Conservation (phyloP, 345 rosid species). For the Sonneratia caseolaris region DNA sequence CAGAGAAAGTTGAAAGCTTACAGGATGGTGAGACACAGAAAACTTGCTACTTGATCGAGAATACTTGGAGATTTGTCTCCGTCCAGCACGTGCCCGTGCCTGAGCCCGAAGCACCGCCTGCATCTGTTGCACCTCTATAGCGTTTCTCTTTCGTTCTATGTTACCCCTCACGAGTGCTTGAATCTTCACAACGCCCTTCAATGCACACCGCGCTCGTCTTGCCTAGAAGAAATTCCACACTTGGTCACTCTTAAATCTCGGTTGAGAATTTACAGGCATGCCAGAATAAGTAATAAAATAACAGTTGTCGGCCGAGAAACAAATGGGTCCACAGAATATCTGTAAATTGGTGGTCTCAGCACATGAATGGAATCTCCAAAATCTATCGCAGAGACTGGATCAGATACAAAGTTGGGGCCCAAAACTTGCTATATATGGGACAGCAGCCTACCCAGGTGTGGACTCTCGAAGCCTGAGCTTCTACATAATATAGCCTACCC, state of each 20-base stretch:
- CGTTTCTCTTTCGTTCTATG: conserved; percentile 60
- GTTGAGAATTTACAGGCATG: not conserved
- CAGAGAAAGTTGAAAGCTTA: not conserved
- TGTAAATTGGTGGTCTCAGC: not conserved
- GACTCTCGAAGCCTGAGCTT: not conserved
- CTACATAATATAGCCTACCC: not conserved
- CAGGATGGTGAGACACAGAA: conserved; percentile 46
- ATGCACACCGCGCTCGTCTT: conserved; percentile 79
- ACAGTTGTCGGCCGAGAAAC: not conserved
- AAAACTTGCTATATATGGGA: not conserved
- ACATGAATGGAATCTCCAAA: not conserved
- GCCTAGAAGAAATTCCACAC: conserved; percentile 30
- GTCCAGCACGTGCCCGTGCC: conserved; percentile 57
- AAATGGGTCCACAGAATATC: not conserved
- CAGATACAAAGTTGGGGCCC: not conserved
- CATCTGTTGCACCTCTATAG: conserved; percentile 50
- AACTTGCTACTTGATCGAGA: conserved; percentile 66
- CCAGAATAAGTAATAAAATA: not conserved
- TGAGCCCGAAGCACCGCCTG: conserved; percentile 71
- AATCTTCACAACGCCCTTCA: conserved; percentile 89
- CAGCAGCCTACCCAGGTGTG: not conserved
- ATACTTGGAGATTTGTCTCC: conserved; percentile 44
- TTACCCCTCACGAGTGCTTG: conserved; percentile 95
- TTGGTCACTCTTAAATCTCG: not conserved
- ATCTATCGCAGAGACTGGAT: not conserved